Conservation (phyloP, 2,329 filamentous ascomycete species). For the Bipolaris gigantea region DNA sequence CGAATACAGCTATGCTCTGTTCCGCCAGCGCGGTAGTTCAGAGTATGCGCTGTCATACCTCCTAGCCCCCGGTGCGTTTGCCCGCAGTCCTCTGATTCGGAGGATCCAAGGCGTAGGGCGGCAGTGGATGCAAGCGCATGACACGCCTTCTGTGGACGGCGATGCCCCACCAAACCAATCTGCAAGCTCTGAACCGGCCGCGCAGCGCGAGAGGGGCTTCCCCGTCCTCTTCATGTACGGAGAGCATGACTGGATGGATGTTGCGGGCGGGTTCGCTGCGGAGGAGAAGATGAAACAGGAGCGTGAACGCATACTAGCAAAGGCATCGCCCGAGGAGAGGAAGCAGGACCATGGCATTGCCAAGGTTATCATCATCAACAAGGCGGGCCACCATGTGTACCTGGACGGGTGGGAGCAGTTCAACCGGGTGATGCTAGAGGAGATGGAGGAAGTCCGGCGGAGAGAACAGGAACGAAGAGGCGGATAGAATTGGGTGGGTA, state of each 20-base stretch:
- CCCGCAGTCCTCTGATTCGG: slow-evolving; percentile 81
- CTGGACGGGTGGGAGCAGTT: slow-evolving; percentile 72
- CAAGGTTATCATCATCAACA: slow-evolving; percentile 76
- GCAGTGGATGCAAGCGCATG: slow-evolving; percentile 54
- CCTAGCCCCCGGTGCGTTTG: slow-evolving; percentile 90
- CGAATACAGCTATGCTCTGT: slow-evolving; percentile 91
- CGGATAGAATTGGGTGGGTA: background rate
- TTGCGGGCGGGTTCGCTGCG: slow-evolving; percentile 78
- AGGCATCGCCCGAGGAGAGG: slow-evolving; percentile 69
- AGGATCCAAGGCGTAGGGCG: slow-evolving; percentile 84
- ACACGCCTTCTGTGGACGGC: slow-evolving; percentile 29
- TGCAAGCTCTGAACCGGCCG: slow-evolving; percentile 4
- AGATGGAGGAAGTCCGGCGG: slow-evolving; percentile 65
- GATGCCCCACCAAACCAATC: slow-evolving; percentile 21
- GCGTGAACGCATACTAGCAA: slow-evolving; percentile 60
- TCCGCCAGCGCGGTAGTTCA: slow-evolving; percentile 86
- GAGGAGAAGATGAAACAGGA: slow-evolving; percentile 76
- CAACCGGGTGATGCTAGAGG: slow-evolving; percentile 64
- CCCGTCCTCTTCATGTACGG: slow-evolving; percentile 95
- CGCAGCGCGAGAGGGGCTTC: slow-evolving; percentile 63
- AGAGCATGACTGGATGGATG: slow-evolving; percentile 99
- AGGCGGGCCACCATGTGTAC: slow-evolving; percentile 73
- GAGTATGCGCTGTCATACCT: slow-evolving; percentile 94
- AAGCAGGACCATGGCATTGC: slow-evolving; percentile 74
- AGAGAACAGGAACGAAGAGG: slow-evolving; percentile 31